Conservation (phyloP, 768 basidiomycete genomes). For the Aureoboletus auriporus region DNA sequence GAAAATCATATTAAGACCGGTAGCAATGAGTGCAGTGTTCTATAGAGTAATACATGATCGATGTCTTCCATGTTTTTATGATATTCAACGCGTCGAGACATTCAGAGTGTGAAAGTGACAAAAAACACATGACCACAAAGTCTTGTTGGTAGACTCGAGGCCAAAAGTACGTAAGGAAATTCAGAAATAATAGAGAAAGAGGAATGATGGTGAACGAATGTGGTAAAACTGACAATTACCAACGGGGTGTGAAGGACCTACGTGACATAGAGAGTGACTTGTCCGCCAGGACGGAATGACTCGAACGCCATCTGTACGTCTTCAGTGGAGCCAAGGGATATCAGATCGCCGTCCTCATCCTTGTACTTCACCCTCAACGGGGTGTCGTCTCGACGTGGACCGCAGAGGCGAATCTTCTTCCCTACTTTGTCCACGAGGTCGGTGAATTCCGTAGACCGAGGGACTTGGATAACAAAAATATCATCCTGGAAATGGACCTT, state of each 20-base stretch:
- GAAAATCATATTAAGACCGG: slow-evolving; percentile 24
- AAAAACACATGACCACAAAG: no score
- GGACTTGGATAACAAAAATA: slow-evolving; percentile 91
- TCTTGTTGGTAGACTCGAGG: no score
- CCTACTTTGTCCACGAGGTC: slow-evolving; percentile 88
- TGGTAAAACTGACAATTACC: neutral
- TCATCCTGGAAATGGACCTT: slow-evolving; percentile 95
- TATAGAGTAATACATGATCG: slow-evolving; percentile 32
- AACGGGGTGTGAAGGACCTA: slow-evolving; percentile 32
- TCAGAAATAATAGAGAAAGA: slow-evolving; percentile 21
- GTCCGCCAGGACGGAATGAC: slow-evolving; percentile 70
- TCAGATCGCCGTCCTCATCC: slow-evolving; percentile 91
- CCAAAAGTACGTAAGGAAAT: no score
- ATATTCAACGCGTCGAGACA: no score
- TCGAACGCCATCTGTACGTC: slow-evolving; percentile 95
- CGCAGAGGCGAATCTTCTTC: slow-evolving; percentile 90
- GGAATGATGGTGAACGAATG: neutral
- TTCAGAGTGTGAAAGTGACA: no score
- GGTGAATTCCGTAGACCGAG: slow-evolving; percentile 70
- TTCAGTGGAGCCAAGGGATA: slow-evolving; percentile 84
- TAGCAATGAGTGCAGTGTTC: slow-evolving; percentile 37
- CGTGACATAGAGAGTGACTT: slow-evolving; percentile 78
- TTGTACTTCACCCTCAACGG: slow-evolving; percentile 83
- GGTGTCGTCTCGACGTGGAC: slow-evolving; percentile 74
- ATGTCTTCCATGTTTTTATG: slow-evolving; percentile 31